These are phyloP conservation scores for Eucommia ulmoides DNA, from an alignment of 257 asterid genomes.

Conservation along the genomic window DNA sequence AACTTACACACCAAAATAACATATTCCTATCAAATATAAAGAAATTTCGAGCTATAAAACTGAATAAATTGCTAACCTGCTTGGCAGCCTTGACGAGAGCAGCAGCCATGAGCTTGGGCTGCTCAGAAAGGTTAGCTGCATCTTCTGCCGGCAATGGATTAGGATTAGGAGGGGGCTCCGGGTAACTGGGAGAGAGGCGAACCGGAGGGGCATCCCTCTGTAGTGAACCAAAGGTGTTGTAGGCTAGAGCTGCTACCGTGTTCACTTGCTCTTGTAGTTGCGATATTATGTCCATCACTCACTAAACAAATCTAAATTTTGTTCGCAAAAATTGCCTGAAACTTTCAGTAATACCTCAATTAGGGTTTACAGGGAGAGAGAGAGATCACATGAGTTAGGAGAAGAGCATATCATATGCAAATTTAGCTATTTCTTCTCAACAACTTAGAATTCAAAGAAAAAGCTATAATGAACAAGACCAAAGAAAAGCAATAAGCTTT, in stretches of 20 bases:
- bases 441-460: not conserved
- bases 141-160: slow-evolving; percentile 29
- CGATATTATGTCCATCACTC: slow-evolving; percentile 85
- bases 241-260: slow-evolving; percentile 55
- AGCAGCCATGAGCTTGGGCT: slow-evolving; percentile 65
- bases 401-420: too few species aligned
- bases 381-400: not conserved
- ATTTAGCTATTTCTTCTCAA: too few species aligned
- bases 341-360: too few species aligned
- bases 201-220: slow-evolving; percentile 94
- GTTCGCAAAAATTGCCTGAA: not conserved
- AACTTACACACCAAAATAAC: too few species aligned
- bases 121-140: slow-evolving; percentile 47
- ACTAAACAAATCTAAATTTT: not conserved
- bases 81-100: slow-evolving; percentile 89
- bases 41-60: too few species aligned
- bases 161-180: slow-evolving; percentile 61
- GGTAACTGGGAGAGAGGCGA: slow-evolving; percentile 73
- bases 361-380: not conserved
- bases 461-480: not conserved
- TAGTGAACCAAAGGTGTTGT: slow-evolving; percentile 78
- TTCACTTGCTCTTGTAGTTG: slow-evolving; percentile 82
- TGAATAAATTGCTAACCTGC: slow-evolving; percentile 29
- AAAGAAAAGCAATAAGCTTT: too few species aligned
- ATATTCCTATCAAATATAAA: too few species aligned